A percentile compares a stretch with the other conserved stretches of the same genome.
phyloP scores from a whole-genome alignment of 805 yeast species.

The Candida khao-thaluensis region DNA sequence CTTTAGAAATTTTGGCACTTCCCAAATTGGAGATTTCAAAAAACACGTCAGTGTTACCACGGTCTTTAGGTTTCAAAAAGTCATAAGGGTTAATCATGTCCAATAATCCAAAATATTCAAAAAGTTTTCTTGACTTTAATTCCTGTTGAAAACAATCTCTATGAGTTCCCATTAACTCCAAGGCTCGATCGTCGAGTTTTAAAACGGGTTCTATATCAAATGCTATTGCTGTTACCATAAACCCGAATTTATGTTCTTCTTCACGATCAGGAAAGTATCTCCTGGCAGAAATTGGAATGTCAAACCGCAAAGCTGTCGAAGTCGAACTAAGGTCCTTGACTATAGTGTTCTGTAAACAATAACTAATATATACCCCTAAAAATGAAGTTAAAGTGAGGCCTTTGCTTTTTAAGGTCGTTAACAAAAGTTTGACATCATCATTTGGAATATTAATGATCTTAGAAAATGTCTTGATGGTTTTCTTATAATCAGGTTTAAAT shows the following conservation, averaged over 20 bases:
- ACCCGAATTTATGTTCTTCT: conserved; percentile 3
- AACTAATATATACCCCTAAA: conserved; percentile 10
- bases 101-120: conserved; percentile 7
- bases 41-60: background rate
- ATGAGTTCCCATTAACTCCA: conserved; percentile 5
- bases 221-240: conserved; percentile 1
- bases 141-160: background rate
- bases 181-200: background rate
- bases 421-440: background rate
- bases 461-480: background rate
- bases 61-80: conserved; percentile 4
- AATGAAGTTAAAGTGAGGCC: conserved; percentile 13
- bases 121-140: background rate
- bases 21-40: conserved; percentile 17
- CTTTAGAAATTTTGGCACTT: background rate
- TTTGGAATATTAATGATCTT: conserved; percentile 3
- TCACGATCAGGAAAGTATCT: conserved; percentile 11
- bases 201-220: background rate
- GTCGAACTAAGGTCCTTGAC: background rate
- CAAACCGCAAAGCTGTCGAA: background rate
- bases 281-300: conserved; percentile 12
- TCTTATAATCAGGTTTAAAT: conserved; percentile 1
- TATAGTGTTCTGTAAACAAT: conserved; percentile 12
- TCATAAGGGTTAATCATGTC: background rate
- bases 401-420: conserved; percentile 2